Evolutionary conservation across 1,139 yeast species (phyloP), one percentile per base, ranked within the genome.

Genomic region (Candida buenavistaensis): DNA sequence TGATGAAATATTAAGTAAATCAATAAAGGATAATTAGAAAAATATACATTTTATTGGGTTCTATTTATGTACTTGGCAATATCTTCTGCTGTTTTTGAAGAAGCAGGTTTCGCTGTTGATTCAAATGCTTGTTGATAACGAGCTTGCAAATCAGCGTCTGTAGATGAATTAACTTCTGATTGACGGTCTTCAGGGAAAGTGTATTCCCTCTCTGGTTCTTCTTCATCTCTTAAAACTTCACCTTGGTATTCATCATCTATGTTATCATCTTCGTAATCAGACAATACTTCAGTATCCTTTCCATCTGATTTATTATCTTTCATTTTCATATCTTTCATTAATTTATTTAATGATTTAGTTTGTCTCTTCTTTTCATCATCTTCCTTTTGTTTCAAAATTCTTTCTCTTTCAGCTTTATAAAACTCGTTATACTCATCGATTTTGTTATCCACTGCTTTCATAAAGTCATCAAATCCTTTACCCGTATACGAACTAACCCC

Each of bases 401-500:
- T 70, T 38, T 92, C 97, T 50, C 97, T 76, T 61, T 94, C 98
- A 3, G 83, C 80, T 52, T 80, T 80, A 57, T 92, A 94, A 52
- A 70, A 90, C 40, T 80, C 78, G 42, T 89, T 80, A 60, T 84
- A 94, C 60, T 94, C 98, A 24, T 82, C 88, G 26, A 84, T 90
- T 60, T 94, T 94, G 44, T 77, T 75, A 48, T 87, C 95, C 3
- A 94, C 94, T 0, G 89, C 86, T 12, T 65, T 70, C 56, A 90
- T 57, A 53, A 94, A 92, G 23, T 88, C 96, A 54, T 89, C 96
- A 55, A 94, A 86, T 0, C 99, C 99, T 3, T 75, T 82, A 11
- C 98, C 98, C 0, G 97, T 90, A 52, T 80, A 83, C 22, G 97
- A 80, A 35, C 96, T 86, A 10, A 89, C 96, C 10, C 90, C 83